These are phyloP conservation scores for Blakeslea trispora DNA, from an alignment of 371 early-diverging fungal genomes.

Conservation along the genomic window DNA sequence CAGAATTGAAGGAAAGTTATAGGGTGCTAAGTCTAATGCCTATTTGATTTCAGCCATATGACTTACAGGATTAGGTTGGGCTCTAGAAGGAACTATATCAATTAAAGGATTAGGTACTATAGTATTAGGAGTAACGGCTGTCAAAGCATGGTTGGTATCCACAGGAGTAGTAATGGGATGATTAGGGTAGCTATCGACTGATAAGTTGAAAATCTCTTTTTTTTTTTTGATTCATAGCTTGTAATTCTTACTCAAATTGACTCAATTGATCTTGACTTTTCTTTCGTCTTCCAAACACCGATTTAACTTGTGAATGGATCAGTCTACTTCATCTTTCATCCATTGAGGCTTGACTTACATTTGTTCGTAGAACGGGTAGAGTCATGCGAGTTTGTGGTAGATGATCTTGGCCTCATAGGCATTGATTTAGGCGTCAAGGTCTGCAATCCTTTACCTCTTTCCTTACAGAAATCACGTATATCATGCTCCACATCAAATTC, in stretches of 20 bases:
- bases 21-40: too few relatives aligned
- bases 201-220: too few relatives aligned
- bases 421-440: not conserved
- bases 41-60: too few relatives aligned
- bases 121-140: too few relatives aligned
- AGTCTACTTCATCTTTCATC: too few relatives aligned
- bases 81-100: too few relatives aligned
- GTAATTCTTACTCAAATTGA: not conserved
- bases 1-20: too few relatives aligned
- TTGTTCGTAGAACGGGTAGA: constrained; percentile 20
- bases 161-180: too few relatives aligned
- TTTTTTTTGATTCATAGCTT: not conserved
- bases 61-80: too few relatives aligned
- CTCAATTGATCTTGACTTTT: constrained; percentile 1
- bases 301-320: constrained; percentile 20
- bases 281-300: constrained; percentile 18
- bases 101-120: too few relatives aligned
- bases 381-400: constrained; percentile 12
- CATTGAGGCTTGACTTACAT: too few relatives aligned
- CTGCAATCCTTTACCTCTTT: constrained; percentile 13
- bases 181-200: not conserved
- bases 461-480: constrained; percentile 19
- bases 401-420: constrained; percentile 4
- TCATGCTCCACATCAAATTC: constrained; percentile 17
- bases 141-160: too few relatives aligned